These are phyloP conservation scores for Cercospora sp. DNA, from an alignment of 2,329 filamentous ascomycete genomes.

Conservation along the genomic window DNA sequence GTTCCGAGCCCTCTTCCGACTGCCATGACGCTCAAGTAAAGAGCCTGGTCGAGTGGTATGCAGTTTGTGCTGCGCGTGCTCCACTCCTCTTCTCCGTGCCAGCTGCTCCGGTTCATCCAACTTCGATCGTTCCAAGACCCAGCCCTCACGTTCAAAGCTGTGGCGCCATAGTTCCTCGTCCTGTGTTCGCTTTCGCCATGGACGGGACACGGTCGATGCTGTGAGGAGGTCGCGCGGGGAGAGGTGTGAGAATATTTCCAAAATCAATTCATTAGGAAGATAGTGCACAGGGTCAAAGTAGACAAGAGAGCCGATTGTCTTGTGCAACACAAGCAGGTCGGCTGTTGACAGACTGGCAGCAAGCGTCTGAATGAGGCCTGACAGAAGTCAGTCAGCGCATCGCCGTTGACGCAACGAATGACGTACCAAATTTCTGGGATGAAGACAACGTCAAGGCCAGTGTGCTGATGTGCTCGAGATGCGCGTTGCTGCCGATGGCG, in stretches of 20 bases:
- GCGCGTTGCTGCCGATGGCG: conserved; percentile 28
- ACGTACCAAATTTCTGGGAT: not conserved
- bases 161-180: conserved; percentile 86
- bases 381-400: not conserved
- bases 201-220: conserved; percentile 73
- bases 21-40: conserved; percentile 26
- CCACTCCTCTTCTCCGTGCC: conserved; percentile 22
- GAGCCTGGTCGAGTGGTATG: conserved; percentile 64
- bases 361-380: conserved; percentile 5
- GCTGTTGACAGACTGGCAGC: not conserved
- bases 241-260: conserved; percentile 84
- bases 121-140: conserved; percentile 49
- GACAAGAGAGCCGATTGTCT: conserved; percentile 56
- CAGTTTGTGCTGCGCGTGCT: conserved; percentile 43
- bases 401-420: not conserved
- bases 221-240: conserved; percentile 76
- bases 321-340: conserved; percentile 15
- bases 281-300: conserved; percentile 90
- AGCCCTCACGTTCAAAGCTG: conserved; percentile 82
- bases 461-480: not conserved
- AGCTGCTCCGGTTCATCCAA: conserved; percentile 27
- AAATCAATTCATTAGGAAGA: conserved; percentile 85
- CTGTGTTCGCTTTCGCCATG: conserved; percentile 77
- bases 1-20: conserved; percentile 35
- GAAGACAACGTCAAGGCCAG: not conserved